Evolutionary conservation across 2,329 filamentous ascomycete species (phyloP).

Genomic region (Exophiala viscosa): DNA sequence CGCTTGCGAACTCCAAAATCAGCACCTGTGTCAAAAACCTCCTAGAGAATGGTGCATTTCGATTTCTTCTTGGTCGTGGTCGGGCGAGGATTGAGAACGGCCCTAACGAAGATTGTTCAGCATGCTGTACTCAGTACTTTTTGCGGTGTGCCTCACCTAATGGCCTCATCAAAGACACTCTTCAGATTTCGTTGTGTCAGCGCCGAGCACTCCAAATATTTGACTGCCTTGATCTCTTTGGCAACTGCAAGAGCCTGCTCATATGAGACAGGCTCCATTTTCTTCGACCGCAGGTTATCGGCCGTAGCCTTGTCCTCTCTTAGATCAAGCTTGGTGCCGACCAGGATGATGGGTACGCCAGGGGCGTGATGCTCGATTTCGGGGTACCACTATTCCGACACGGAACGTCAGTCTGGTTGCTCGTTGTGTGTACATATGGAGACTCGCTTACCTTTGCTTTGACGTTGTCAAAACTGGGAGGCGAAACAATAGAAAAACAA

Average conservation of each 20-base stretch:
- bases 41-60: slow-evolving; percentile 45
- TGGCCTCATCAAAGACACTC: slow-evolving; percentile 98
- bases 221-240: slow-evolving; percentile 92
- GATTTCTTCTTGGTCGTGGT: slow-evolving; percentile 41
- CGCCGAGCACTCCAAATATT: slow-evolving; percentile 97
- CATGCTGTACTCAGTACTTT: neutral
- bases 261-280: slow-evolving; percentile 96
- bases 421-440: neutral
- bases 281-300: slow-evolving; percentile 79
- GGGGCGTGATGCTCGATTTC: slow-evolving; percentile 97
- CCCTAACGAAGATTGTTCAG: slow-evolving; percentile 32
- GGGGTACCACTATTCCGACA: slow-evolving; percentile 79
- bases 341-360: slow-evolving; percentile 91
- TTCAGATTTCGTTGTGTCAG: slow-evolving; percentile 95
- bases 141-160: slow-evolving; percentile 63
- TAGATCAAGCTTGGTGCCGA: slow-evolving; percentile 94
- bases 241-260: slow-evolving; percentile 84
- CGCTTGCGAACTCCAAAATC: slow-evolving; percentile 1
- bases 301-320: slow-evolving; percentile 81
- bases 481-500: slow-evolving; percentile 97
- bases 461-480: slow-evolving; percentile 97
- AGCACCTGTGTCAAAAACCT: slow-evolving; percentile 2
- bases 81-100: slow-evolving; percentile 48
- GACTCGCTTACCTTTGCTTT: slow-evolving; percentile 76
- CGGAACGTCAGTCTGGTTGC: slow-evolving; percentile 4